Evolutionary conservation across 2,329 filamentous ascomycete genomes (phyloP).

Genomic region (Xylariaceae sp.): DNA sequence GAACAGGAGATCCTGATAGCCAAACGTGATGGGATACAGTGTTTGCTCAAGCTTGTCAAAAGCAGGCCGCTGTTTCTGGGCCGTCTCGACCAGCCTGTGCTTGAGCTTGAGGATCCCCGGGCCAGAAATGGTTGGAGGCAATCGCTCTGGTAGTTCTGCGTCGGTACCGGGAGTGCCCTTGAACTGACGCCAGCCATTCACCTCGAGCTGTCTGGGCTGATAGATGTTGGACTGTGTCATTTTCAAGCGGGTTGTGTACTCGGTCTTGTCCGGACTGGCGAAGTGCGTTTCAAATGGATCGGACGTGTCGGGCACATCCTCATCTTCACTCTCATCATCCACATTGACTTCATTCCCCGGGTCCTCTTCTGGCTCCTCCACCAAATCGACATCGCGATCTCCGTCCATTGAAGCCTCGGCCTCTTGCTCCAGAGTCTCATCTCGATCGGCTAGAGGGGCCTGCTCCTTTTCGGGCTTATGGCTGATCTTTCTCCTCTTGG

Average conservation of each 20-base stretch:
- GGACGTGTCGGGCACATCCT: conserved; percentile 43
- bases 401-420: conserved; percentile 34
- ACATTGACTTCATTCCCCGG: conserved; percentile 36
- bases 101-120: conserved; percentile 62
- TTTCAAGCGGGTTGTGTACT: conserved; percentile 53
- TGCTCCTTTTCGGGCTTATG: conserved; percentile 29
- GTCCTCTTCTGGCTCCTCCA: conserved; percentile 50
- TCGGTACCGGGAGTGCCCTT: conserved; percentile 45
- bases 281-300: conserved; percentile 86
- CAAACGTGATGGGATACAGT: conserved; percentile 71
- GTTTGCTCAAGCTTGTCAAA: conserved; percentile 63
- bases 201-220: conserved; percentile 45
- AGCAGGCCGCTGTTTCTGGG: conserved; percentile 50
- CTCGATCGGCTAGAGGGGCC: not conserved
- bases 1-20: conserved; percentile 78
- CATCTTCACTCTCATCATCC: conserved; percentile 47
- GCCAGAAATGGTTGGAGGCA: conserved; percentile 36
- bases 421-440: conserved; percentile 23
- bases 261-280: conserved; percentile 60
- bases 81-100: conserved; percentile 59
- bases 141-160: conserved; percentile 30
- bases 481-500: conserved; percentile 58
- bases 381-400: conserved; percentile 40
- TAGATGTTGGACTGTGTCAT: conserved; percentile 51
- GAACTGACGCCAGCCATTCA: conserved; percentile 48